Evolutionary conservation across 2,329 filamentous ascomycete genomes (phyloP).

Genomic region (Pezicula carpinea): DNA sequence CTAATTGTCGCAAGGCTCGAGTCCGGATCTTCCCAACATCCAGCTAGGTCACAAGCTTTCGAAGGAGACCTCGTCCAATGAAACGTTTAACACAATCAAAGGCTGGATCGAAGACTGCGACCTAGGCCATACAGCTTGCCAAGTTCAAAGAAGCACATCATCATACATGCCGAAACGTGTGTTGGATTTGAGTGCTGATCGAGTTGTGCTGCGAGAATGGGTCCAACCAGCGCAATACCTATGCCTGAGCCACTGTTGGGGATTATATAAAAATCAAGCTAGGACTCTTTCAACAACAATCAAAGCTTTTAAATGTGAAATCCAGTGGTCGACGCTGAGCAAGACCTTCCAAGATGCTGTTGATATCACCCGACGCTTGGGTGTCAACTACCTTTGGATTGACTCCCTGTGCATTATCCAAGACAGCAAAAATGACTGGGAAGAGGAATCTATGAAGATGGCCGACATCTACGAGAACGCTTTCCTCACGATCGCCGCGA

Average conservation of each 20-base stretch:
- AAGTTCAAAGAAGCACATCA: not conserved
- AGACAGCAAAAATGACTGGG: conserved; percentile 6
- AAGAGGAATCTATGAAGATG: not conserved
- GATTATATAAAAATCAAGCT: too few relatives aligned
- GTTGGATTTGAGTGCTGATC: not conserved
- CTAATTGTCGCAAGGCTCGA: too few relatives aligned
- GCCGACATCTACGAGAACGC: conserved; percentile 2
- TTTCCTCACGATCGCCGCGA: conserved; percentile 2
- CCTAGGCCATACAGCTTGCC: not conserved
- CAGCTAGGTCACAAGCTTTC: too few relatives aligned
- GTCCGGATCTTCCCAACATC: too few relatives aligned
- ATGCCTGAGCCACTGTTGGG: not conserved
- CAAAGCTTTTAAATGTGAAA: not conserved
- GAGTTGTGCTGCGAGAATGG: not conserved
- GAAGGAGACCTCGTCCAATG: not conserved
- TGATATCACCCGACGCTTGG: not conserved
- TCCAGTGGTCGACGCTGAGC: not conserved
- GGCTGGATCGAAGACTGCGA: not conserved
- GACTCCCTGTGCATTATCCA: not conserved
- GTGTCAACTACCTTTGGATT: not conserved
- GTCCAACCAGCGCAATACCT: not conserved
- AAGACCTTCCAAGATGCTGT: not conserved
- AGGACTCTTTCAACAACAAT: not conserved
- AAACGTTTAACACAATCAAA: not conserved
- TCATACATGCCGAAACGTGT: not conserved